Evolutionary conservation across 257 asterid species (phyloP).

Genomic region (Fraxinus excelsior): DNA sequence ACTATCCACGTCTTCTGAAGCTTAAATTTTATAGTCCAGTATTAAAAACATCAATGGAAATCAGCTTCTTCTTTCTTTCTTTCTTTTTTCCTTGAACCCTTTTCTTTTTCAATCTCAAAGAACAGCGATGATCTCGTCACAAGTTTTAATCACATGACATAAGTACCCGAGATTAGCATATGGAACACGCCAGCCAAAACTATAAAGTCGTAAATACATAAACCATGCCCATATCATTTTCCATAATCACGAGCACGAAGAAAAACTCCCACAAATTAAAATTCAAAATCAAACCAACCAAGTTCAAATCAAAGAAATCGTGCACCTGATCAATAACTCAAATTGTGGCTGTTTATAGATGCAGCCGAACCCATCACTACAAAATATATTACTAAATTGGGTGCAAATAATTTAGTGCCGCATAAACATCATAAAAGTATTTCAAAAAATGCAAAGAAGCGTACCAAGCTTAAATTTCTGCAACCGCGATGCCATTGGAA

Average conservation of each 20-base stretch:
- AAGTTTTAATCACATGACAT: not conserved
- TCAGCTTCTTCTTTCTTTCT: not conserved
- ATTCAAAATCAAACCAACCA: not conserved
- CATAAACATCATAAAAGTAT: not conserved
- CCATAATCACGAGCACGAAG: not conserved
- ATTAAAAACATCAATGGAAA: not conserved
- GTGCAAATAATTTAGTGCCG: not conserved
- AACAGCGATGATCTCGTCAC: not conserved
- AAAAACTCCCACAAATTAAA: not conserved
- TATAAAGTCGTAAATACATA: not conserved
- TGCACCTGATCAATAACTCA: not conserved
- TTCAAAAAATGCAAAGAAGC: not conserved
- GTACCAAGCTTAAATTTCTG: constrained; percentile 29
- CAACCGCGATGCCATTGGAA: constrained; percentile 40
- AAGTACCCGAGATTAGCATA: not conserved
- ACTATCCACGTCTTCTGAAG: not conserved
- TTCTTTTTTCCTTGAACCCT: not conserved
- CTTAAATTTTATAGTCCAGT: not conserved
- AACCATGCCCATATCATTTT: constrained; percentile 2
- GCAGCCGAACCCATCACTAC: not conserved
- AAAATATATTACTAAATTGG: not conserved
- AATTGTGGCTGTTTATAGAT: not conserved
- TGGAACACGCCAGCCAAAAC: not conserved
- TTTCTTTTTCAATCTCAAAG: not conserved
- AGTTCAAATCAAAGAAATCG: not conserved